These are phyloP conservation scores for Neurospora tetrasperma DNA, from an alignment of 495 filamentous ascomycete genomes.

Conservation along the genomic window DNA sequence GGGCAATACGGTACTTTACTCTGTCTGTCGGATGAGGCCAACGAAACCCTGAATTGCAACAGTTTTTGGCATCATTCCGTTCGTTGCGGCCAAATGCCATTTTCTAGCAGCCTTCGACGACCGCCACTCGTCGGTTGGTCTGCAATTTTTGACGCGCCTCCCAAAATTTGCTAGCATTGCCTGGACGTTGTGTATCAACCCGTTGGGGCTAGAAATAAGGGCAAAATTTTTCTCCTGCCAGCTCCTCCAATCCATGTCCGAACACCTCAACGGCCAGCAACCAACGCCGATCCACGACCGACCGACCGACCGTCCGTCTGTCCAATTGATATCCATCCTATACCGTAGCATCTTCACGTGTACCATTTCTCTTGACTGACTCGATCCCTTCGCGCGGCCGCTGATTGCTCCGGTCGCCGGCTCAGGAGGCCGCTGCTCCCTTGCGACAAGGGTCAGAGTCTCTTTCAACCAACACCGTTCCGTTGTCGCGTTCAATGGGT, in stretches of 20 bases:
- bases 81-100: not conserved
- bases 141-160: not conserved
- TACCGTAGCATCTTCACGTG: not conserved
- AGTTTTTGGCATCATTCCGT: not conserved
- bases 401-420: not conserved
- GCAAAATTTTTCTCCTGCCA: slow-evolving; percentile 33
- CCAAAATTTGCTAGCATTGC: slow-evolving; percentile 4
- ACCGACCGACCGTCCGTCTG: not conserved
- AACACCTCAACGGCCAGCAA: slow-evolving; percentile 6
- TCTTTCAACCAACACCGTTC: not conserved
- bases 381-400: not conserved
- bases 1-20: not conserved
- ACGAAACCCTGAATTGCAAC: not conserved
- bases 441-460: slow-evolving; percentile 7
- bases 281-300: slow-evolving; percentile 6
- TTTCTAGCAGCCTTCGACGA: not conserved
- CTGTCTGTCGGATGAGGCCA: not conserved
- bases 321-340: not conserved
- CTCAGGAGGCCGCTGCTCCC: slow-evolving; percentile 5
- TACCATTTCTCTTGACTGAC: not conserved
- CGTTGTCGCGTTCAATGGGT: slow-evolving; percentile 9
- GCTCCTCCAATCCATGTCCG: slow-evolving; percentile 10
- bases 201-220: slow-evolving; percentile 37
- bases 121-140: not conserved
- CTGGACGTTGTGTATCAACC: slow-evolving; percentile 31